A percentile compares a stretch with the other conserved stretches of the same genome.
Evolutionary conservation across 2,329 filamentous ascomycete genomes (phyloP).

Genomic region (Pleurostoma richardsiae): DNA sequence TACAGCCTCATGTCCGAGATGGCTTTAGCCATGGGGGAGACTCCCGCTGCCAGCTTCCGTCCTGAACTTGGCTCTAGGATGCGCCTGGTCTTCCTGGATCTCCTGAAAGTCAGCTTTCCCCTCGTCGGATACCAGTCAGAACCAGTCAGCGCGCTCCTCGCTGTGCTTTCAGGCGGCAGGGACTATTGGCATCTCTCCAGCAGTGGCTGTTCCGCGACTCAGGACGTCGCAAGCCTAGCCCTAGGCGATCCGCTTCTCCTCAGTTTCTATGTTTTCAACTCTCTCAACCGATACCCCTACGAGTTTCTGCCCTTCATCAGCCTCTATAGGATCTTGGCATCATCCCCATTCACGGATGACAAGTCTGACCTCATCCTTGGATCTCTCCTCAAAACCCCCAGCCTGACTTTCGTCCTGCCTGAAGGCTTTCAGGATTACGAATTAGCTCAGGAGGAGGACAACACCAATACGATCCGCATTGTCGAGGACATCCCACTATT

Average conservation of each 20-base stretch:
- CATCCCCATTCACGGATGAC: slow-evolving; percentile 30
- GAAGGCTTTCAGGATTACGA: slow-evolving; percentile 68
- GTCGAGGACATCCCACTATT: slow-evolving; percentile 61
- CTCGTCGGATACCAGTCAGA: slow-evolving; percentile 70
- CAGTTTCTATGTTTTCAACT: slow-evolving; percentile 57
- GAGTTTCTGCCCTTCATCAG: slow-evolving; percentile 76
- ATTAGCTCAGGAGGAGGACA: slow-evolving; percentile 79
- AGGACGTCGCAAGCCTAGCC: slow-evolving; percentile 33
- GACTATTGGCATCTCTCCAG: slow-evolving; percentile 49
- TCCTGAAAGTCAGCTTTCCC: slow-evolving; percentile 62
- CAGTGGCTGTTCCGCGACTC: slow-evolving; percentile 24
- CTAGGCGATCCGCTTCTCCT: slow-evolving; percentile 53
- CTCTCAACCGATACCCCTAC: slow-evolving; percentile 76
- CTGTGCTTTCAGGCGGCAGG: slow-evolving; percentile 53
- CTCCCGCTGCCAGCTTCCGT: slow-evolving; percentile 41
- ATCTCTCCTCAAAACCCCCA: slow-evolving; percentile 64
- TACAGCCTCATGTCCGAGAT: slow-evolving; percentile 50
- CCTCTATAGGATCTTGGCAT: slow-evolving; percentile 63
- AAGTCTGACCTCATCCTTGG: slow-evolving; percentile 45
- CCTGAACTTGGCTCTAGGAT: slow-evolving; percentile 56
- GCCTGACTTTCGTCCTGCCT: slow-evolving; percentile 74
- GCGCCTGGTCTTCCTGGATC: slow-evolving; percentile 61
- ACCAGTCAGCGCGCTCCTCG: slow-evolving; percentile 60
- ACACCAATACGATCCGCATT: slow-evolving; percentile 72
- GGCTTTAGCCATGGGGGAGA: slow-evolving; percentile 39